Percentiles rank a stretch among this genome's conserved stretches.
Conservation (phyloP, 306 rosid species). For the Cucurbita pepo region DNA sequence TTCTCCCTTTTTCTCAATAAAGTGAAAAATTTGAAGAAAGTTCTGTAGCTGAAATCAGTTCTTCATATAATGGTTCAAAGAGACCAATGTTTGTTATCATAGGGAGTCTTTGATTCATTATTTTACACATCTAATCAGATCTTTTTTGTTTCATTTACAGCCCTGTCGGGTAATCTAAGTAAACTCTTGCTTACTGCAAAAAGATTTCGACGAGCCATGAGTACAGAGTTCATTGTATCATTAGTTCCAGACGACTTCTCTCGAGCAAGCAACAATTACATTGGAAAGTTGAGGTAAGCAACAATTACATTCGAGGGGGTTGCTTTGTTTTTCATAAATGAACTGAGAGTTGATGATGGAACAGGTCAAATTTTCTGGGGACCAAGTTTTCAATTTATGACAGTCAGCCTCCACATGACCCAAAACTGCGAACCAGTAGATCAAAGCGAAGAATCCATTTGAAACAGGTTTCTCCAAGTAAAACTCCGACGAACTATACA, state of each 20-base stretch:
- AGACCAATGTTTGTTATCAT: not conserved
- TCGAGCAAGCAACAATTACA: conserved; percentile 34
- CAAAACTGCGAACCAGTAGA: conserved; percentile 29
- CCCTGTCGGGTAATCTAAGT: conserved; percentile 65
- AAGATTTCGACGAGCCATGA: conserved; percentile 60
- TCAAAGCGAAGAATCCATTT: conserved; percentile 30
- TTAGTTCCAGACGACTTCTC: conserved; percentile 66
- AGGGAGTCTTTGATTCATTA: not conserved
- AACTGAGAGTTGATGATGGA: conserved; percentile 10
- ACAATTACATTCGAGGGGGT: not conserved
- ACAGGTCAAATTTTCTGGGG: conserved; percentile 90
- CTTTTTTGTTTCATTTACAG: conserved; percentile 16
- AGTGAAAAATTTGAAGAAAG: not conserved
- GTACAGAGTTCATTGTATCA: conserved; percentile 61
- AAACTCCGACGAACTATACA: conserved; percentile 26
- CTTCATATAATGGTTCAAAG: not conserved
- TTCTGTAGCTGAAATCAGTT: not conserved
- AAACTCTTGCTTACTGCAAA: conserved; percentile 70
- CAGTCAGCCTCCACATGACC: conserved; percentile 36
- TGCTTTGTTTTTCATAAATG: not conserved
- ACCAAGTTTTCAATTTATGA: conserved; percentile 62
- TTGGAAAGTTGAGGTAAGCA: conserved; percentile 69
- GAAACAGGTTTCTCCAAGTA: conserved; percentile 49
- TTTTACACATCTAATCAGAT: not conserved
- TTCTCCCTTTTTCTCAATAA: not conserved